A percentile compares a stretch with the other conserved stretches of the same genome.
Conservation (phyloP, 208 protist species). For the Trypanosoma lewisi region DNA sequence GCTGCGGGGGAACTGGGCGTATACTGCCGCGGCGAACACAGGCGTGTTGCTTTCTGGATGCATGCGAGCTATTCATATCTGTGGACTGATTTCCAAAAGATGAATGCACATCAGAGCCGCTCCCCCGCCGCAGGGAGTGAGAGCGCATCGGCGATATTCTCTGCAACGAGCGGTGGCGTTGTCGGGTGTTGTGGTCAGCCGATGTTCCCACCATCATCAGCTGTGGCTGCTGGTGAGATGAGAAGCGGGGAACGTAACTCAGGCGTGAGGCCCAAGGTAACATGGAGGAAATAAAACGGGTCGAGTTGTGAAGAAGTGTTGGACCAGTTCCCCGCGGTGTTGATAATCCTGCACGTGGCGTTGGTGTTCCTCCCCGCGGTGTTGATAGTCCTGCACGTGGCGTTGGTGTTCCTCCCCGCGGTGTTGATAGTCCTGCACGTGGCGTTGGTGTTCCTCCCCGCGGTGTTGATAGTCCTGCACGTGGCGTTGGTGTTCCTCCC, state of each 20-base stretch:
- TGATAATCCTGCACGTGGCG: not conserved
- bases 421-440: not conserved
- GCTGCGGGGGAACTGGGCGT: conserved; percentile 5
- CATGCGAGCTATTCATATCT: not conserved
- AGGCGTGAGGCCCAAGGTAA: not conserved
- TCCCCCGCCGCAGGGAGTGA: not conserved
- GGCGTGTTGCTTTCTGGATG: not conserved
- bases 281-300: not conserved
- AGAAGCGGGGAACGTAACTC: not conserved
- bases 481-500: not conserved
- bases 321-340: not conserved
- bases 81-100: not conserved
- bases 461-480: not conserved
- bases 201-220: too few relatives aligned
- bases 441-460: not conserved
- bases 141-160: not conserved
- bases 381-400: not conserved
- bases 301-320: not conserved
- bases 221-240: not conserved
- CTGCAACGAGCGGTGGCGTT: not conserved
- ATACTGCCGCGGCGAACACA: not conserved
- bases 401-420: not conserved
- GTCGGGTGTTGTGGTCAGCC: not conserved
- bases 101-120: not conserved
- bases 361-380: not conserved